Evolutionary conservation across 1,139 yeast genomes (phyloP).

Genomic region (Hansenula sp.): DNA sequence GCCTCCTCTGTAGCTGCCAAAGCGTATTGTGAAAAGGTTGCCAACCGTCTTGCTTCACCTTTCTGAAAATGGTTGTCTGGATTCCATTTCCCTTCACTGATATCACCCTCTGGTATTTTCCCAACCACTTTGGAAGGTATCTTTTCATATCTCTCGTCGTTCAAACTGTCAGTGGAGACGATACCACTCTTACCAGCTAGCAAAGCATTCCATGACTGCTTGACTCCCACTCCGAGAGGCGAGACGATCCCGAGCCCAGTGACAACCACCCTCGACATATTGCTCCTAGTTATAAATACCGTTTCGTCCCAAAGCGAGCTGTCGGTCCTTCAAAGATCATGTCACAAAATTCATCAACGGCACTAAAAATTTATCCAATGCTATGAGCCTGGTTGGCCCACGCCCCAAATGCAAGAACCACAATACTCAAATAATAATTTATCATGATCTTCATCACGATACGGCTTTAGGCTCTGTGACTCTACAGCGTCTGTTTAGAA

Average conservation of each 20-base stretch:
- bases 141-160: constrained; percentile 45
- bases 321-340: too few relatives aligned
- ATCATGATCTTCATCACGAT: too few relatives aligned
- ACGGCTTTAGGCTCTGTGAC: too few relatives aligned
- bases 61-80: constrained; percentile 29
- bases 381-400: too few relatives aligned
- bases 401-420: too few relatives aligned
- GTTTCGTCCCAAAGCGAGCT: too few relatives aligned
- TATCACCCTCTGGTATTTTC: constrained; percentile 54
- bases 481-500: too few relatives aligned
- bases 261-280: constrained; percentile 60
- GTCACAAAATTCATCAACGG: too few relatives aligned
- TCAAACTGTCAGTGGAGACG: constrained; percentile 45
- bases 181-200: constrained; percentile 52
- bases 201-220: constrained; percentile 48
- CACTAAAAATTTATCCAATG: too few relatives aligned
- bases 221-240: constrained; percentile 76
- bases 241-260: constrained; percentile 88
- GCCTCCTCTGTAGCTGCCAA: constrained; percentile 78
- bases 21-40: constrained; percentile 76
- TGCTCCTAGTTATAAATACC: background rate
- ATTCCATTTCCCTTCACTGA: constrained; percentile 48
- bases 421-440: too few relatives aligned
- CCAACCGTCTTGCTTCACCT: constrained; percentile 48
- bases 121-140: constrained; percentile 81